phyloP scores from a whole-genome alignment of 2,329 filamentous ascomycete genomes.

The Tolypocladium paradoxum region DNA sequence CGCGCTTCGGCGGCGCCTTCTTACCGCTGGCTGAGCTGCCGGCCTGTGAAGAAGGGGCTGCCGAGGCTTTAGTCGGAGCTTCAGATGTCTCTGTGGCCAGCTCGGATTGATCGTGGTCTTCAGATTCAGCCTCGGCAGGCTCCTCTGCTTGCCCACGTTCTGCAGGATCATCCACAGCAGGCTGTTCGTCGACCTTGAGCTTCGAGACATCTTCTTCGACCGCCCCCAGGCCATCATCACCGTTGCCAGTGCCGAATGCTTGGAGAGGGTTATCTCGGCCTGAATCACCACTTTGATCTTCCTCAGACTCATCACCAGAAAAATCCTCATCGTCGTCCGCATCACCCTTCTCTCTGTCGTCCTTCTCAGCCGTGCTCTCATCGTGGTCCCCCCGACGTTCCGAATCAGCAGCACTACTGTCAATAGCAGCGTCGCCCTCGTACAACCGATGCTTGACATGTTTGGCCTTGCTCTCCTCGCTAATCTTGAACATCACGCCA shows the following conservation, averaged over 20 bases:
- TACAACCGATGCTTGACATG: conserved; percentile 58
- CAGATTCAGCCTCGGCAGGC: conserved; percentile 1
- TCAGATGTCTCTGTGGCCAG: conserved; percentile 9
- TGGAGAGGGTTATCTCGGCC: conserved; percentile 28
- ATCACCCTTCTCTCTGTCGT: conserved; percentile 11
- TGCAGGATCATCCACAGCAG: conserved; percentile 1
- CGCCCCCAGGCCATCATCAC: conserved; percentile 16
- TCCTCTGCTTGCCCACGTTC: conserved; percentile 15
- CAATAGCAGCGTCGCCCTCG: conserved; percentile 12
- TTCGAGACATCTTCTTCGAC: conserved; percentile 13
- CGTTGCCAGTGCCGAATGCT: conserved; percentile 11
- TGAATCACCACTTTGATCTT: conserved; percentile 17
- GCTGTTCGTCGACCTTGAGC: conserved; percentile 12
- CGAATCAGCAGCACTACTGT: conserved; percentile 5
- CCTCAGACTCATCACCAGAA: conserved; percentile 20
- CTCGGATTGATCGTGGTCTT: conserved; percentile 6
- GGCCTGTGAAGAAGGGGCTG: conserved; percentile 1
- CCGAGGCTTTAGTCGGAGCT: conserved; percentile 6
- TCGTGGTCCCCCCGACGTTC: conserved; percentile 6
- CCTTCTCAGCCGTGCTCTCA: conserved; percentile 6
- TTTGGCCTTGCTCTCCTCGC: conserved; percentile 71
- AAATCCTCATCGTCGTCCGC: conserved; percentile 19
- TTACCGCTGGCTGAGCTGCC: conserved; percentile 16
- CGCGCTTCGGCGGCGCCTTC: conserved; percentile 47
- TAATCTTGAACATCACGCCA: conserved; percentile 78